phyloP scores from a whole-genome alignment of 2,329 filamentous ascomycete genomes.

The Canariomyces notabilis region DNA sequence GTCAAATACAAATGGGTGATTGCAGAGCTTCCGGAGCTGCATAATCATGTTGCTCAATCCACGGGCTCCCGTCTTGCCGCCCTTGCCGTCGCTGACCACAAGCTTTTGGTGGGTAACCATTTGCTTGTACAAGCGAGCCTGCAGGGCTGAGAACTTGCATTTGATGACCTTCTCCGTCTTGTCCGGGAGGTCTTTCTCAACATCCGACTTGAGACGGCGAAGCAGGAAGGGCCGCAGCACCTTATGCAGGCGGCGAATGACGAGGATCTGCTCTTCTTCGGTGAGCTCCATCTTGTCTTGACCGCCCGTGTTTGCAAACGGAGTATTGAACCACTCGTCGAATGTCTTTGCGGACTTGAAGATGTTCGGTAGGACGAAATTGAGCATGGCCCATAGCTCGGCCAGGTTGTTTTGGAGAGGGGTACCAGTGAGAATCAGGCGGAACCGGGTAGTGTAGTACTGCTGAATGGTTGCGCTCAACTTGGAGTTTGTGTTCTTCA shows the following conservation, averaged over 20 bases:
- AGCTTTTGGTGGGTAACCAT: slow-evolving; percentile 95
- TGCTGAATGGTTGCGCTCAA: slow-evolving; percentile 89
- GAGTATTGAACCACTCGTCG: slow-evolving; percentile 99
- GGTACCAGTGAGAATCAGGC: slow-evolving; percentile 94
- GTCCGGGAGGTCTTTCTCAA: slow-evolving; percentile 97
- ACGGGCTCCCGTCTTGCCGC: slow-evolving; percentile 87
- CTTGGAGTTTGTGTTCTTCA: slow-evolving; percentile 98
- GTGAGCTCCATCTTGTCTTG: slow-evolving; percentile 99
- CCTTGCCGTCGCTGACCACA: slow-evolving; percentile 89
- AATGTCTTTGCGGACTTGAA: slow-evolving; percentile 99
- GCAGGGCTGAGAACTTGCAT: slow-evolving; percentile 93
- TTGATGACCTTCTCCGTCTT: slow-evolving; percentile 99
- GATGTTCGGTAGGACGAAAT: slow-evolving; percentile 96
- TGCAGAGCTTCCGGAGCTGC: slow-evolving; percentile 97
- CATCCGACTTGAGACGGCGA: slow-evolving; percentile 97
- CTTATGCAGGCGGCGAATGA: slow-evolving; percentile 97
- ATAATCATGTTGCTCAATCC: slow-evolving; percentile 99
- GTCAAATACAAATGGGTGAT: slow-evolving; percentile 98
- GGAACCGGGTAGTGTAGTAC: slow-evolving; percentile 92
- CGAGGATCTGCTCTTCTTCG: slow-evolving; percentile 98
- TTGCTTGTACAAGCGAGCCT: slow-evolving; percentile 93
- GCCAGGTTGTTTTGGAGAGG: slow-evolving; percentile 95
- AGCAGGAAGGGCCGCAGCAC: slow-evolving; percentile 95
- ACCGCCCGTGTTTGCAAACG: slow-evolving; percentile 94
- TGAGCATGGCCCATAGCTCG: slow-evolving; percentile 95